Percentiles rank a stretch among this genome's conserved stretches.
Evolutionary conservation across 1,139 yeast genomes (phyloP).

Genomic region (Debaryomycetaceae sp.): DNA sequence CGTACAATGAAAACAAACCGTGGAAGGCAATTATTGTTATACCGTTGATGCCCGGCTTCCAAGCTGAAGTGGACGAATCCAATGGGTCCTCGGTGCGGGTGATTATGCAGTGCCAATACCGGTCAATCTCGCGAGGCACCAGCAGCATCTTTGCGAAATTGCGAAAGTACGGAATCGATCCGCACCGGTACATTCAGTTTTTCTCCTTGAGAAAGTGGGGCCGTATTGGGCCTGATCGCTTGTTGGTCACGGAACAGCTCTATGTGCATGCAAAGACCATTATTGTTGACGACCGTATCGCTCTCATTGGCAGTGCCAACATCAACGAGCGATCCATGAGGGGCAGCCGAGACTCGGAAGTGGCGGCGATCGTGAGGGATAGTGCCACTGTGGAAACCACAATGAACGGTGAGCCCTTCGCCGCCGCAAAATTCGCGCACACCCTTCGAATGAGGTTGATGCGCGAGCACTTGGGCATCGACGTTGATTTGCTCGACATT

Average conservation of each 20-base stretch:
- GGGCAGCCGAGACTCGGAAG: slow-evolving; percentile 89
- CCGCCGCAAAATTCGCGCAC: slow-evolving; percentile 84
- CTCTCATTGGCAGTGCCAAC: slow-evolving; percentile 93
- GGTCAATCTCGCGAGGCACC: slow-evolving; percentile 85
- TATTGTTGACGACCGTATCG: slow-evolving; percentile 89
- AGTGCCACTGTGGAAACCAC: slow-evolving; percentile 59
- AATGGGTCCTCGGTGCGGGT: slow-evolving; percentile 92
- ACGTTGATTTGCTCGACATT: slow-evolving; percentile 76
- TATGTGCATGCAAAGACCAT: slow-evolving; percentile 89
- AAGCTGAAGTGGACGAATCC: slow-evolving; percentile 83
- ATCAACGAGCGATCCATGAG: slow-evolving; percentile 93
- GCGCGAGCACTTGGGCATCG: slow-evolving; percentile 95
- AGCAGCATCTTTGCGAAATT: slow-evolving; percentile 83
- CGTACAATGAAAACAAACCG: slow-evolving; percentile 60
- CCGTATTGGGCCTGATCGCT: slow-evolving; percentile 65
- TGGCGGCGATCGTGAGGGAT: slow-evolving; percentile 82
- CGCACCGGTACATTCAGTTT: slow-evolving; percentile 86
- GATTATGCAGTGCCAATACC: slow-evolving; percentile 93
- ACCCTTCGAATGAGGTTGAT: slow-evolving; percentile 79
- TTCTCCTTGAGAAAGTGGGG: slow-evolving; percentile 95
- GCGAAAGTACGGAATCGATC: slow-evolving; percentile 69
- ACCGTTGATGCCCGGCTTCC: slow-evolving; percentile 97
- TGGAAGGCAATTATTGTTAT: slow-evolving; percentile 92
- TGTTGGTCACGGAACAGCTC: slow-evolving; percentile 78
- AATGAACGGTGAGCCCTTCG: slow-evolving; percentile 75